A percentile compares a stretch with the other conserved stretches of the same genome.
phyloP scores from a whole-genome alignment of 306 rosid species.

The Prinsepia uniflora region DNA sequence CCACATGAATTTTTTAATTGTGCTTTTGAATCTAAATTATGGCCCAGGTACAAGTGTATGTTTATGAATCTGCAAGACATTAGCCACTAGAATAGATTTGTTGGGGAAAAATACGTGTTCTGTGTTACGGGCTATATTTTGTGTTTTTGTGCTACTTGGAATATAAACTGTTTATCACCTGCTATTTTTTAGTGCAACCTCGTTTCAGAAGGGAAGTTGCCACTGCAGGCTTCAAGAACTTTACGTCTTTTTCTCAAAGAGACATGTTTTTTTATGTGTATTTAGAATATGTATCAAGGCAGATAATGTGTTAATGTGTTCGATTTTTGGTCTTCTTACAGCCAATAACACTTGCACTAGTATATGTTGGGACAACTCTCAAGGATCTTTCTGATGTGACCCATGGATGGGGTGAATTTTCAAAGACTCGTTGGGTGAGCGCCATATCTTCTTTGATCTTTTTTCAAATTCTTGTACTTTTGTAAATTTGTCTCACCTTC shows the following conservation, averaged over 20 bases:
- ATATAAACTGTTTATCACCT: neutral
- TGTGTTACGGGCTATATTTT: neutral
- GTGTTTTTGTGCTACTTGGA: neutral
- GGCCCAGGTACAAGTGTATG: neutral
- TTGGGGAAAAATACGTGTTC: neutral
- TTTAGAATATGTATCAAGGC: too few relatives aligned
- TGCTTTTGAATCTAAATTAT: neutral
- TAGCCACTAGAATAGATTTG: neutral
- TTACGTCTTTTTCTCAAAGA: neutral
- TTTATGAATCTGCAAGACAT: neutral
- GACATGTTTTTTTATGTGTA: neutral
- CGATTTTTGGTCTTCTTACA: constrained; percentile 36
- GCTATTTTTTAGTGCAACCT: neutral
- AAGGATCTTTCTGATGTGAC: constrained; percentile 96
- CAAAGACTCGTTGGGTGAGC: constrained; percentile 87
- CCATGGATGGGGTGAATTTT: constrained; percentile 87
- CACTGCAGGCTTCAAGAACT: neutral
- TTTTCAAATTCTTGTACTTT: neutral
- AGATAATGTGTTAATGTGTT: constrained; percentile 14
- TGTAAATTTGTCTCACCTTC: neutral
- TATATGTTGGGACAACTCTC: constrained; percentile 89
- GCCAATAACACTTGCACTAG: constrained; percentile 89
- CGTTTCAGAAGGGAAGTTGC: neutral
- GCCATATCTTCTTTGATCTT: constrained; percentile 2
- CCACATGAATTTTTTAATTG: neutral